Evolutionary conservation across 345 rosid genomes (phyloP).

Genomic region (Melaleuca alternifolia): DNA sequence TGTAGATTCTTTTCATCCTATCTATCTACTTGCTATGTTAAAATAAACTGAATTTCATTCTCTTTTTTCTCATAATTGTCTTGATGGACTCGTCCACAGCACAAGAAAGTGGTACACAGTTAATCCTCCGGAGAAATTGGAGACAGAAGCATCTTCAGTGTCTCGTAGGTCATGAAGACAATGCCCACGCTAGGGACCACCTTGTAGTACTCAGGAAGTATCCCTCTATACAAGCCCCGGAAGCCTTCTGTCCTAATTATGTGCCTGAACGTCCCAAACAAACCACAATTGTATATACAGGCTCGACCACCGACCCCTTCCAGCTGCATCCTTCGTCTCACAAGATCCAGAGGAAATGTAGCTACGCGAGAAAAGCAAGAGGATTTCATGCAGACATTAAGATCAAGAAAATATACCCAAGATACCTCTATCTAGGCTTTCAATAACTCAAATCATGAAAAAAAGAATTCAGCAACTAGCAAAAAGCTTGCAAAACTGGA

Average conservation of each 20-base stretch:
- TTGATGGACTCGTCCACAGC: not conserved
- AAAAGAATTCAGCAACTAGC: not conserved
- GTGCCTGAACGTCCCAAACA: conserved; percentile 63
- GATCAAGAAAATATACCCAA: not conserved
- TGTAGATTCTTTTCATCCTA: not conserved
- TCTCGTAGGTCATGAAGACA: conserved; percentile 80
- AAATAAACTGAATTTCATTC: not conserved
- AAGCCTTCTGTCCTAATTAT: conserved; percentile 76
- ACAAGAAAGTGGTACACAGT: not conserved
- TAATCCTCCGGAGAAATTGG: conserved; percentile 20
- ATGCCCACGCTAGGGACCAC: conserved; percentile 95
- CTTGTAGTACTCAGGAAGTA: conserved; percentile 91
- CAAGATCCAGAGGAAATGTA: conserved; percentile 91
- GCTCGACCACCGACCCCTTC: conserved; percentile 97
- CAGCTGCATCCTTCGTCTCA: conserved; percentile 89
- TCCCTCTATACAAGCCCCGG: conserved; percentile 84
- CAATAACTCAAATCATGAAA: not conserved
- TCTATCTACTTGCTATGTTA: not conserved
- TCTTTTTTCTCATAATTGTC: not conserved
- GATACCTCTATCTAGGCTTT: not conserved
- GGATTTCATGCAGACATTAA: not conserved
- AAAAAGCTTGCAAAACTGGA: not conserved
- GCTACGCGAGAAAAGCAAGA: conserved; percentile 26
- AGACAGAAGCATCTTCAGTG: conserved; percentile 46
- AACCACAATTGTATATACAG: conserved; percentile 62